Conservation (phyloP, 805 yeast genomes). For the Barnettozyma californica region DNA sequence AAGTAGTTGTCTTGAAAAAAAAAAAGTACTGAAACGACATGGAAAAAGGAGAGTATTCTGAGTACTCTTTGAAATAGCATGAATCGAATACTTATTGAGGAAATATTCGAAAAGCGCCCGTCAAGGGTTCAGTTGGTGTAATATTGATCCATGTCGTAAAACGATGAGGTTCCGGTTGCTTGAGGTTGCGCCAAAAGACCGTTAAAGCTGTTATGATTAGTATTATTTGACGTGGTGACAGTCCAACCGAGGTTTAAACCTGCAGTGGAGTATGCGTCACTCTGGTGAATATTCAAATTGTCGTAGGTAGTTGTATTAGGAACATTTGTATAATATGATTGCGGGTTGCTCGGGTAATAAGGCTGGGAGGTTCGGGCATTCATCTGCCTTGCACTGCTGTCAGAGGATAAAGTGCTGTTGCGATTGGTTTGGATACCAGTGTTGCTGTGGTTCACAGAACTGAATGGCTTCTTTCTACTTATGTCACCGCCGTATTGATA, state of each 20-base stretch:
- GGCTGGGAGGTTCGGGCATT: neutral
- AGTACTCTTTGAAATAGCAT: neutral
- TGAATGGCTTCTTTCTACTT: neutral
- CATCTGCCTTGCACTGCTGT: neutral
- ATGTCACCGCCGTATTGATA: neutral
- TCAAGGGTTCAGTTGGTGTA: neutral
- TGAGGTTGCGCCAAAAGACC: neutral
- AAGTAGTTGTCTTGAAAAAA: neutral
- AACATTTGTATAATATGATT: neutral
- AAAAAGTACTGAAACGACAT: neutral
- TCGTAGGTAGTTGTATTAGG: neutral
- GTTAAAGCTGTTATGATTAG: neutral
- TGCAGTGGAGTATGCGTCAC: neutral
- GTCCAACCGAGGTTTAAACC: slow-evolving; percentile 1
- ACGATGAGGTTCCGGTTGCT: neutral
- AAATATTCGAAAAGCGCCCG: neutral
- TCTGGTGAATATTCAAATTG: neutral
- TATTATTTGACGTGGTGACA: neutral
- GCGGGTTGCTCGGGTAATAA: neutral
- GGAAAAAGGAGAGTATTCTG: neutral
- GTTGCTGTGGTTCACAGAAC: neutral
- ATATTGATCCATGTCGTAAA: slow-evolving; percentile 3
- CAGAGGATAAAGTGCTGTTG: neutral
- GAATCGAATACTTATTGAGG: neutral
- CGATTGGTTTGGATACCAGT: neutral